Percentiles rank a stretch among this genome's conserved stretches.
Evolutionary conservation across 352 stramenopile species (phyloP).

Genomic region (Phytopythium kandeliae): DNA sequence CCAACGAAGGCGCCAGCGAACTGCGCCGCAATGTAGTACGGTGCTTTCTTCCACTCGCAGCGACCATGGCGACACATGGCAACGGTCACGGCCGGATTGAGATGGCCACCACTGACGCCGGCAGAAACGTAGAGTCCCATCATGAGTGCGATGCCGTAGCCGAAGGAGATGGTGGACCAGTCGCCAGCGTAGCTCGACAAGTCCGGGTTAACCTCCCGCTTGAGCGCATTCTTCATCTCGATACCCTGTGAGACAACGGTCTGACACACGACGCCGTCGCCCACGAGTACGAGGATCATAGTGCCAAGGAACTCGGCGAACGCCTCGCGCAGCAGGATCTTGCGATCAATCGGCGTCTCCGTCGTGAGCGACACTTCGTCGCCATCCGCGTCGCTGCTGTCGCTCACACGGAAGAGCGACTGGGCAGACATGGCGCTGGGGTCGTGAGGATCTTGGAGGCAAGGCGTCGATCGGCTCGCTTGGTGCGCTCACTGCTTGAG

Average conservation of each 20-base stretch:
- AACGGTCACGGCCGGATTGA: conserved; percentile 66
- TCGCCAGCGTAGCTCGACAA: conserved; percentile 52
- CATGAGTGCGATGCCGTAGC: conserved; percentile 68
- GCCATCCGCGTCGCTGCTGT: conserved; percentile 18
- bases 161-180: conserved; percentile 64
- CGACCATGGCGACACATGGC: conserved; percentile 58
- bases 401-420: conserved; percentile 22
- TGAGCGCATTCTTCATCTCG: conserved; percentile 38
- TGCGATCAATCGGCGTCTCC: conserved; percentile 27
- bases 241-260: conserved; percentile 61
- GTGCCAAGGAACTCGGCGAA: conserved; percentile 50
- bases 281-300: conserved; percentile 57
- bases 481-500: background rate
- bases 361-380: conserved; percentile 50
- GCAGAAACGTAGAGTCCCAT: conserved; percentile 62
- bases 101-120: conserved; percentile 58
- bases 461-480: too few relatives aligned
- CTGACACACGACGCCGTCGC: conserved; percentile 50
- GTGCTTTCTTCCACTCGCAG: conserved; percentile 56
- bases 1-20: conserved; percentile 59
- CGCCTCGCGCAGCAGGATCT: conserved; percentile 19
- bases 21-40: conserved; percentile 59
- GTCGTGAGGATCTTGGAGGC: too few relatives aligned
- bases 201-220: conserved; percentile 38
- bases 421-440: conserved; percentile 21